These are phyloP conservation scores for Aspergillus uvarum DNA, from an alignment of 2,329 filamentous ascomycete species.

Conservation along the genomic window DNA sequence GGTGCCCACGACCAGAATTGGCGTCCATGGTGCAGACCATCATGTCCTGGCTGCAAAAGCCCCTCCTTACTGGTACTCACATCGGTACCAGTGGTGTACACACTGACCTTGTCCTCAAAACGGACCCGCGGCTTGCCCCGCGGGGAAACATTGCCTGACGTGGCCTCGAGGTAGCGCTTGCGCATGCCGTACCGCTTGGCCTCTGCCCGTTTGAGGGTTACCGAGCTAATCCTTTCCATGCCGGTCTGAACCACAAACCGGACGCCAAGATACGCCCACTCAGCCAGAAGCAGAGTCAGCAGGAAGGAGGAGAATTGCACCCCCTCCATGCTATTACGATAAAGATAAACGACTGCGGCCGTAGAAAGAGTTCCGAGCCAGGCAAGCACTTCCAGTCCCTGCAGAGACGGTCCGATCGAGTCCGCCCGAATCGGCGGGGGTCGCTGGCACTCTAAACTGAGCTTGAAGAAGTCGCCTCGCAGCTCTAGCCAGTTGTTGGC, in stretches of 20 bases:
- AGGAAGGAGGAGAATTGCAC: constrained; percentile 76
- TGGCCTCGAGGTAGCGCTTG: constrained; percentile 63
- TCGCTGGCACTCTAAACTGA: constrained; percentile 82
- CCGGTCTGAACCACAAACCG: constrained; percentile 69
- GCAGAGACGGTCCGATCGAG: constrained; percentile 90
- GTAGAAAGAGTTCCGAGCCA: constrained; percentile 91
- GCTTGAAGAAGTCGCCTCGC: constrained; percentile 90
- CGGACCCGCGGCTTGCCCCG: constrained; percentile 29
- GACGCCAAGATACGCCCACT: constrained; percentile 78
- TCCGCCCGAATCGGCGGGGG: constrained; percentile 88
- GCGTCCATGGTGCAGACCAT: constrained; percentile 43
- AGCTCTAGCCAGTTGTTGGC: constrained; percentile 97
- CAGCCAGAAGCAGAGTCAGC: constrained; percentile 74
- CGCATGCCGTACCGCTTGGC: constrained; percentile 75
- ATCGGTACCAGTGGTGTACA: constrained; percentile 28
- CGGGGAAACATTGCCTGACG: constrained; percentile 9
- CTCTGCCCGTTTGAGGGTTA: constrained; percentile 78
- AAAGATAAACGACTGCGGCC: constrained; percentile 84
- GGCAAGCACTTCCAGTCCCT: constrained; percentile 81
- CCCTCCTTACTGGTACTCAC: constrained; percentile 28
- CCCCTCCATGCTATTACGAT: constrained; percentile 65
- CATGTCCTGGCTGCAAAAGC: constrained; percentile 25
- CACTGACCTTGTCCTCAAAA: constrained; percentile 36
- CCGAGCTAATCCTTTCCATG: constrained; percentile 75
- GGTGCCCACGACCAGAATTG: constrained; percentile 56